Evolutionary conservation across 2,329 filamentous ascomycete genomes (phyloP).

Genomic region (Dactylellina haptotyla): DNA sequence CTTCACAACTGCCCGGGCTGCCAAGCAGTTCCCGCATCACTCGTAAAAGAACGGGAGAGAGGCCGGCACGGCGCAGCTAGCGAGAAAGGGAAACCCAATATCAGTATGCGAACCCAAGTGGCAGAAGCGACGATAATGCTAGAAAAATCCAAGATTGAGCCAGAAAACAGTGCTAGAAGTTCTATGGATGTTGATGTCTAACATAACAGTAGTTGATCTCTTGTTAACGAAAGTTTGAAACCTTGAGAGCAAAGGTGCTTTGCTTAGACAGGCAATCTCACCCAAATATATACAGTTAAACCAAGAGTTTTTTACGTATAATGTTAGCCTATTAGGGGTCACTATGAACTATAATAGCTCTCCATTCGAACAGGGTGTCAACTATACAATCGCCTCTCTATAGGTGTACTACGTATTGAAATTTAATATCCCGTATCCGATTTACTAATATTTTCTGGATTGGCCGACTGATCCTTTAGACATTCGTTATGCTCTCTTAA

Average conservation of each 20-base stretch:
- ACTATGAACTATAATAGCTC: no score
- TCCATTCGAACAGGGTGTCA: no score
- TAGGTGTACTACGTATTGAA: no score
- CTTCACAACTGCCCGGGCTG: conserved; percentile 97
- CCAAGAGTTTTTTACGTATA: background rate
- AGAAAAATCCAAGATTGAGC: conserved; percentile 37
- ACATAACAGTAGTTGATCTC: background rate
- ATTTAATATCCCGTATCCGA: no score
- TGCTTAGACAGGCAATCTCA: background rate
- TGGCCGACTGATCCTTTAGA: background rate
- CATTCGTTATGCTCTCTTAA: background rate
- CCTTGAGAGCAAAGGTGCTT: no score
- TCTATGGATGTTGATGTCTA: conserved; percentile 56
- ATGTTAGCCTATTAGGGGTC: background rate
- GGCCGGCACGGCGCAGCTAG: background rate
- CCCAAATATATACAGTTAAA: background rate
- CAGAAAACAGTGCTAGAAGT: conserved; percentile 8
- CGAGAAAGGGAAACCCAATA: background rate
- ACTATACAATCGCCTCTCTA: no score
- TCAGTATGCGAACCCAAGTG: conserved; percentile 40
- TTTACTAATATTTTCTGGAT: no score
- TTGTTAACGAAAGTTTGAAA: no score
- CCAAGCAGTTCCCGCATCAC: conserved; percentile 61
- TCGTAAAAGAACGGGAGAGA: conserved; percentile 9
- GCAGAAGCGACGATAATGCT: conserved; percentile 51